Conservation (phyloP, 768 basidiomycete genomes). For the Tulasnella sp. region DNA sequence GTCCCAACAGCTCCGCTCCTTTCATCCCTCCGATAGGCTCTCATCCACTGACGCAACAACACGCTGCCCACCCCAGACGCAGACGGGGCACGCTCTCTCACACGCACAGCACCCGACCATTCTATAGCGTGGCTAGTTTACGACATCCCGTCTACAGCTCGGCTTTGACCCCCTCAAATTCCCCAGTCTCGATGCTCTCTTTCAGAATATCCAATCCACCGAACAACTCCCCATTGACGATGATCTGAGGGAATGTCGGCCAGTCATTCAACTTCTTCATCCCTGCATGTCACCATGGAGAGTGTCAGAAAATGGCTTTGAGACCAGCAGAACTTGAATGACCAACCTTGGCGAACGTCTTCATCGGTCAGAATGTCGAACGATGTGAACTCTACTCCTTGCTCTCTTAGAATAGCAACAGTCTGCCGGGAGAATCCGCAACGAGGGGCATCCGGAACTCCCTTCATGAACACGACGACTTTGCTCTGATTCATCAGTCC, state of each 20-base stretch:
- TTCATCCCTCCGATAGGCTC: not conserved
- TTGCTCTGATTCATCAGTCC: conserved; percentile 75
- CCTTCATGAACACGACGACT: conserved; percentile 92
- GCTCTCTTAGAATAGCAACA: conserved; percentile 64
- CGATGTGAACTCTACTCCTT: conserved; percentile 66
- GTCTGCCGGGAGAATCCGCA: conserved; percentile 87
- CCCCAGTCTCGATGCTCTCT: conserved; percentile 83
- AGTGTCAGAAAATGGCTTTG: not conserved
- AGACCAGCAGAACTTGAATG: not conserved
- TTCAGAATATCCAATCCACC: conserved; percentile 93
- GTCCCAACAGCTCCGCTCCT: not conserved
- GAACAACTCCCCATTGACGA: conserved; percentile 87
- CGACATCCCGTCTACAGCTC: conserved; percentile 17
- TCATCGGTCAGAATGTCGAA: conserved; percentile 88
- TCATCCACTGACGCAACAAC: not conserved
- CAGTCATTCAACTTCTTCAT: conserved; percentile 81
- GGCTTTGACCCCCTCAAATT: conserved; percentile 57
- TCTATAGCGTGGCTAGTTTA: not conserved
- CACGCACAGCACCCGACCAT: not conserved
- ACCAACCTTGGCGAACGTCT: conserved; percentile 71
- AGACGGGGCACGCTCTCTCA: not conserved
- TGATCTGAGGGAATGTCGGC: conserved; percentile 88
- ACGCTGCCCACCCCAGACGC: not conserved
- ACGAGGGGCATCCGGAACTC: conserved; percentile 70
- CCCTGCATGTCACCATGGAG: conserved; percentile 37